A percentile compares a stretch with the other conserved stretches of the same genome.
phyloP scores from a whole-genome alignment of 345 rosid genomes.

The Brassica rapa region DNA sequence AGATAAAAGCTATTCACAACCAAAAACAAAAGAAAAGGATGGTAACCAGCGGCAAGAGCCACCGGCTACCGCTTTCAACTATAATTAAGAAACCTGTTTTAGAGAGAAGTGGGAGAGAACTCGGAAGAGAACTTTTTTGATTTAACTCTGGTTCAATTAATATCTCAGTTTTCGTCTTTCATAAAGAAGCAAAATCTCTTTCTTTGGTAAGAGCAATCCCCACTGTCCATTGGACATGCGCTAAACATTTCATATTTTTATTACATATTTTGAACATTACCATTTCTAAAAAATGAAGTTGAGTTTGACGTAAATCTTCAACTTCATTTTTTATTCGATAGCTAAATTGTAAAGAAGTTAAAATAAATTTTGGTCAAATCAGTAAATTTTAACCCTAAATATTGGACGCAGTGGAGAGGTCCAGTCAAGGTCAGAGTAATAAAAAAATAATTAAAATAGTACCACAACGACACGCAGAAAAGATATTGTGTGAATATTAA shows the following conservation, averaged over 20 bases:
- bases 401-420: constrained; percentile 10
- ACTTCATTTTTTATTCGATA: background rate
- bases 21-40: too few relatives aligned
- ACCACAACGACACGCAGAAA: constrained; percentile 20
- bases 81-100: too few relatives aligned
- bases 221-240: too few relatives aligned
- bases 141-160: background rate
- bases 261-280: background rate
- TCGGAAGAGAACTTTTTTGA: too few relatives aligned
- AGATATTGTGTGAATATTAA: constrained; percentile 30
- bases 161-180: background rate
- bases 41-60: too few relatives aligned
- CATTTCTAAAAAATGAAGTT: background rate
- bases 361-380: background rate
- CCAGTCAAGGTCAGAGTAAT: constrained; percentile 25
- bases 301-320: background rate
- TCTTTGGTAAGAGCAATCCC: background rate
- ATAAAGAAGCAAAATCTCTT: background rate
- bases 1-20: too few relatives aligned
- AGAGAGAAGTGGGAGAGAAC: too few relatives aligned
- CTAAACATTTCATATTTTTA: background rate
- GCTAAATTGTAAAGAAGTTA: background rate
- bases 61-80: too few relatives aligned
- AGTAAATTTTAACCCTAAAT: background rate
- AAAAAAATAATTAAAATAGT: constrained; percentile 6